These are phyloP conservation scores for Phallus indusiatus DNA, from an alignment of 768 basidiomycete species.

Conservation along the genomic window DNA sequence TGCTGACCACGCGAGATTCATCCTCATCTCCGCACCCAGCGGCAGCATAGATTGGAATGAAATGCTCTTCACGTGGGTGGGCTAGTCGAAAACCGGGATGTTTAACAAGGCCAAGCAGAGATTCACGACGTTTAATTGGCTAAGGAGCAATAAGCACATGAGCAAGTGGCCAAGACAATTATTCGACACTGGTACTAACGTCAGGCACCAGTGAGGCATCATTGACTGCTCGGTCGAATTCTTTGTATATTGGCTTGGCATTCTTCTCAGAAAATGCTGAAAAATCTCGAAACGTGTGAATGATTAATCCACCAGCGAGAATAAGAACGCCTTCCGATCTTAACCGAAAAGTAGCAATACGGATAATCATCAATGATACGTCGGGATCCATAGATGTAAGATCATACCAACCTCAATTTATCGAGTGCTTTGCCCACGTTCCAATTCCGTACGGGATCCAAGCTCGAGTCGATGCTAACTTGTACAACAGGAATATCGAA, in stretches of 20 bases:
- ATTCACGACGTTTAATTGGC: conserved; percentile 43
- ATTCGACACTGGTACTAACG: conserved; percentile 27
- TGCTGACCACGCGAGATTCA: conserved; percentile 37
- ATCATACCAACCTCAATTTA: conserved; percentile 39
- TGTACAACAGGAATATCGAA: conserved; percentile 63
- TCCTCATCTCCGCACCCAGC: conserved; percentile 62
- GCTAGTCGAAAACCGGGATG: conserved; percentile 56
- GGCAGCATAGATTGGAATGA: conserved; percentile 70
- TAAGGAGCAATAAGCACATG: conserved; percentile 17
- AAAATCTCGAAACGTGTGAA: conserved; percentile 57
- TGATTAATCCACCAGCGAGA: conserved; percentile 59
- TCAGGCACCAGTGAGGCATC: conserved; percentile 41
- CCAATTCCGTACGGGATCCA: conserved; percentile 58
- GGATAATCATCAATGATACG: not conserved
- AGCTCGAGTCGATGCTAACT: conserved; percentile 52
- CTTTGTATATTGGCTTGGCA: conserved; percentile 38
- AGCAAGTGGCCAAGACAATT: not conserved
- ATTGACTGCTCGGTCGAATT: conserved; percentile 51
- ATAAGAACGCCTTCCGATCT: conserved; percentile 60
- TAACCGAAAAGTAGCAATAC: conserved; percentile 1
- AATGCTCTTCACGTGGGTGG: conserved; percentile 76
- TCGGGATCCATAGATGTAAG: not conserved
- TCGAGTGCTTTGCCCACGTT: conserved; percentile 51
- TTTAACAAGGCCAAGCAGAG: conserved; percentile 41
- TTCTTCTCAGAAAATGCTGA: conserved; percentile 39